Base-by-base conservation (phyloP, 371 early-diverging fungal genomes). In the Rhizomucor miehei region DNA sequence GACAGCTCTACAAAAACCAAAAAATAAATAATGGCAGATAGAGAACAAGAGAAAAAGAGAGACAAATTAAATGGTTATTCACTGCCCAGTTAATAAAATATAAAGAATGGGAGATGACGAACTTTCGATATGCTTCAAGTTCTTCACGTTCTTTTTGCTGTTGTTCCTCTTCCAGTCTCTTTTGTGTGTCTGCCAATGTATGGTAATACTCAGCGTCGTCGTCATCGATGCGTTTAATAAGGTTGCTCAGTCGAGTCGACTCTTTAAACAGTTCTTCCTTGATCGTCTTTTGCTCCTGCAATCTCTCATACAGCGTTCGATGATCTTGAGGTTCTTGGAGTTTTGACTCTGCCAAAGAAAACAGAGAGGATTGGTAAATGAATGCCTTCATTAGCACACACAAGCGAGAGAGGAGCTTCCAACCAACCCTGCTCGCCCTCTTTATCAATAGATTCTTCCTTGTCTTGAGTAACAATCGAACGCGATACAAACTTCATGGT, bases 131-230 rank as follows among this genome's bases (percentile, higher is more conserved):
- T 36, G 67, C 69, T 45, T 84, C 85, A 25, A 91, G 53, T 23
- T 80, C 88, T 16, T 76, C 66, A 13, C 68, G 60, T 47, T 89
- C 90, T 45, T 78, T 80, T n/a, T 71, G 63, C 36, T 62, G 67
- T 36, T 71, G 65, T 10, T 80, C 80, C 12, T 51, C 40, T 45
- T 85, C 81, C 49, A 78, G 67, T 38, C 76, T 69, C 3, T 68
- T 63, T 48, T 87, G 84, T 38, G 80, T 79, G 20, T 79, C 79
- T 14, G 88, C 79, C 25, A 88, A 63, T 0, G 77, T 73, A 39
- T 76, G 76, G 38, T 87, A 77, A 55, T 88, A 91, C 23, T 87
- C 89, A 11, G 86, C 81, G 48, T 91, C 92, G 25, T 89, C 92
- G 25, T 81, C 83, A 46, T 89, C 89, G 9, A 91, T 69, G 45